A percentile compares a stretch with the other conserved stretches of the same genome.
phyloP scores from a whole-genome alignment of 2,329 filamentous ascomycete species.

The Alternaria incomplexa region DNA sequence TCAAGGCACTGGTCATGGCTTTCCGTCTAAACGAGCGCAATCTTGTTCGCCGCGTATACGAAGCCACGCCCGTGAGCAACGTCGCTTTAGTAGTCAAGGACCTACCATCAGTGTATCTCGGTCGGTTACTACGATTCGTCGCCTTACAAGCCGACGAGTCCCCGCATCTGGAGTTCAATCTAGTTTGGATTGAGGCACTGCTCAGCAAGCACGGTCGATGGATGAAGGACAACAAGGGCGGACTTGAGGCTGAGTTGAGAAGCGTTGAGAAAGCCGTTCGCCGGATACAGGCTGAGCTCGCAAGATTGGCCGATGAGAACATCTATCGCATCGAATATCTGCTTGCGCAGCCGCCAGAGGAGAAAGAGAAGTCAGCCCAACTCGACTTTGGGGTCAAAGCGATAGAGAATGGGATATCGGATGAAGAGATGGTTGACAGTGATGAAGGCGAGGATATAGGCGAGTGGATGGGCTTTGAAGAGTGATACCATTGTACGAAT shows the following conservation, averaged over 20 bases:
- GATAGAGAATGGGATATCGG: constrained; percentile 42
- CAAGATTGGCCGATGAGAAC: constrained; percentile 84
- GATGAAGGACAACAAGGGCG: constrained; percentile 79
- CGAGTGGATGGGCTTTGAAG: constrained; percentile 62
- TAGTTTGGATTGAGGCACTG: constrained; percentile 86
- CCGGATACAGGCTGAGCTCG: constrained; percentile 81
- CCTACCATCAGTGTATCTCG: constrained; percentile 84
- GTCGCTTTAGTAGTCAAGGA: constrained; percentile 79
- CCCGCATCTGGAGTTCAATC: constrained; percentile 92
- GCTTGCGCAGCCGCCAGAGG: constrained; percentile 58
- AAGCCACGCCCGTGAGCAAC: constrained; percentile 76
- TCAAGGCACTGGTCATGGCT: constrained; percentile 94
- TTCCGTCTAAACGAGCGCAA: constrained; percentile 91
- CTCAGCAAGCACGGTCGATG: constrained; percentile 84
- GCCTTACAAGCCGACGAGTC: constrained; percentile 86
- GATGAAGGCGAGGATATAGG: constrained; percentile 47
- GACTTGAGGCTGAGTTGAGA: constrained; percentile 83
- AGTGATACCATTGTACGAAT: constrained; percentile 17
- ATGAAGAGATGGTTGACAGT: constrained; percentile 40
- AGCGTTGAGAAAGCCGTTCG: constrained; percentile 80
- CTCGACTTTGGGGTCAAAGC: constrained; percentile 43
- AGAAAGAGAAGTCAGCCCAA: constrained; percentile 28
- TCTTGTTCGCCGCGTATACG: constrained; percentile 84
- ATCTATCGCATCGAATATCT: constrained; percentile 88
- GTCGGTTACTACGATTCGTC: constrained; percentile 83